Evolutionary conservation across 116 monocot genomes (phyloP).

Genomic region (Papilionanthe hybrid): DNA sequence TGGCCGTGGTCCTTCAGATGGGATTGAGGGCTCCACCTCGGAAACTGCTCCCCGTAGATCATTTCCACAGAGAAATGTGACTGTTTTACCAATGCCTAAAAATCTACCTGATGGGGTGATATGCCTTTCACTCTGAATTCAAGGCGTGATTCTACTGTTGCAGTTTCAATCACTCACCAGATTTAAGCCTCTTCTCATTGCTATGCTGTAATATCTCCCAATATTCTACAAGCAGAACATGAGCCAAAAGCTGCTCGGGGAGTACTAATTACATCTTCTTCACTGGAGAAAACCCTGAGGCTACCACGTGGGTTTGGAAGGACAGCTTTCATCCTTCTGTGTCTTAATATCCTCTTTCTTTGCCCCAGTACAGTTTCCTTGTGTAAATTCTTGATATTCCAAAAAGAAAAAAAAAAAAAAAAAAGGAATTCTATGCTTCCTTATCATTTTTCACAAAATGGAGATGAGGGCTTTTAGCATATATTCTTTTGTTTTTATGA

Average conservation of each 20-base stretch:
- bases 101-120: slow-evolving; percentile 40
- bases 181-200: not conserved
- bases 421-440: slow-evolving; percentile 5
- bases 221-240: not conserved
- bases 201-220: not conserved
- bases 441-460: slow-evolving; percentile 10
- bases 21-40: slow-evolving; percentile 27
- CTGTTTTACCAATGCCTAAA: slow-evolving; percentile 31
- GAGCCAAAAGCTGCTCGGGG: not conserved
- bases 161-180: not conserved
- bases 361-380: slow-evolving; percentile 8
- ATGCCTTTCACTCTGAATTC: slow-evolving; percentile 56
- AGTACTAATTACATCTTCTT: not conserved
- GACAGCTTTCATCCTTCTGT: not conserved
- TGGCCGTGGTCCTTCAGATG: slow-evolving; percentile 36
- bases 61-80: slow-evolving; percentile 59
- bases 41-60: slow-evolving; percentile 18
- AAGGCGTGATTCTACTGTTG: not conserved
- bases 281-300: not conserved
- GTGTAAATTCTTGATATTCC: slow-evolving; percentile 5
- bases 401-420: not conserved
- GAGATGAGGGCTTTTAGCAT: slow-evolving; percentile 5
- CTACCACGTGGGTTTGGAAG: not conserved
- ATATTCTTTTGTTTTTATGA: slow-evolving; percentile 6
- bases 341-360: not conserved